Evolutionary conservation across 2,329 filamentous ascomycete species (phyloP).

Genomic region (Talaromyces islandicus): DNA sequence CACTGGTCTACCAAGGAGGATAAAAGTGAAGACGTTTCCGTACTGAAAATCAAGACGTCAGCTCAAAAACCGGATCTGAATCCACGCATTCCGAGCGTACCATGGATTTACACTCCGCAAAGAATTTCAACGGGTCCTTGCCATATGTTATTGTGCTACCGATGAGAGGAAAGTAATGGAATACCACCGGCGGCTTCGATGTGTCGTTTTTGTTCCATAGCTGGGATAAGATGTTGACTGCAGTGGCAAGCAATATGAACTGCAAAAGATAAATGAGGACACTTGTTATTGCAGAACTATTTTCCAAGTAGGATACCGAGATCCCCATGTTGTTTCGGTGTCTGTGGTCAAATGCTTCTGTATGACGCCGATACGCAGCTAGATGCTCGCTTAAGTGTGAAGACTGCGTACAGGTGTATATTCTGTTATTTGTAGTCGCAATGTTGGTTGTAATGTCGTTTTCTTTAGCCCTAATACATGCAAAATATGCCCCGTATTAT

Average conservation of each 20-base stretch:
- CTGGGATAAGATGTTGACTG: slow-evolving; percentile 49
- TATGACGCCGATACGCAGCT: not conserved
- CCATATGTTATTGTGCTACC: slow-evolving; percentile 42
- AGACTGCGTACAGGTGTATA: not conserved
- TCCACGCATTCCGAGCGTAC: slow-evolving; percentile 36
- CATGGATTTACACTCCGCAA: slow-evolving; percentile 65
- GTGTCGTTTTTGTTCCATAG: slow-evolving; percentile 49
- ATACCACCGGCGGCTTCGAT: slow-evolving; percentile 72
- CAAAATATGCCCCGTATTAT: not conserved
- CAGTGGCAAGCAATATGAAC: not conserved
- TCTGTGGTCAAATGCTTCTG: not conserved
- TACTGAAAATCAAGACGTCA: slow-evolving; percentile 47
- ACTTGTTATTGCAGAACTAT: not conserved
- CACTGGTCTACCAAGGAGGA: slow-evolving; percentile 81
- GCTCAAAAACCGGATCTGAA: not conserved
- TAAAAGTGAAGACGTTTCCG: slow-evolving; percentile 84
- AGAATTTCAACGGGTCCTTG: slow-evolving; percentile 70
- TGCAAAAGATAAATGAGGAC: not conserved
- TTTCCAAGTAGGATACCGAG: not conserved
- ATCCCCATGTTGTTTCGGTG: not conserved
- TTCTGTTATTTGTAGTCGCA: not conserved
- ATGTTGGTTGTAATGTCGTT: not conserved
- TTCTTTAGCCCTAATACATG: not conserved
- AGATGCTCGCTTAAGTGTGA: not conserved
- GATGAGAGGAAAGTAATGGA: slow-evolving; percentile 65